Percentiles rank a stretch among this genome's conserved stretches.
phyloP scores from a whole-genome alignment of 2,329 filamentous ascomycete species.

The Aspergillus phoenicis region DNA sequence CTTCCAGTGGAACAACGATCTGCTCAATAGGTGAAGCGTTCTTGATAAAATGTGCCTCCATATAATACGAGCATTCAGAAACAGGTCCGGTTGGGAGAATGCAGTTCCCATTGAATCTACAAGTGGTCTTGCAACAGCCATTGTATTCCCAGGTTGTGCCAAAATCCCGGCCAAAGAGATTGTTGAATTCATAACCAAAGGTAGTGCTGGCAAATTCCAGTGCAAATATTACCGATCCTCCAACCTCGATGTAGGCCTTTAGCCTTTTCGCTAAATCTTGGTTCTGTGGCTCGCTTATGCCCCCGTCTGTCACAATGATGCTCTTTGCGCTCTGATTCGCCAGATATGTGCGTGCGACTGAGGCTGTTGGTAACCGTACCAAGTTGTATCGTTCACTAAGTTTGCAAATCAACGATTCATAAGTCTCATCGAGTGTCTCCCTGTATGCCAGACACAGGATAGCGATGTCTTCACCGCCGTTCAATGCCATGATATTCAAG shows the following conservation, averaged over 20 bases:
- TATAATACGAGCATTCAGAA: not conserved
- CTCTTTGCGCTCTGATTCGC: not conserved
- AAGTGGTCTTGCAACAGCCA: not conserved
- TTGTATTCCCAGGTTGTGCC: not conserved
- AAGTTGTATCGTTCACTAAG: not conserved
- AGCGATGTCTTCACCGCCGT: not conserved
- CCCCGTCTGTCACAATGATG: not conserved
- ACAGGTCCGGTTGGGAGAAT: not conserved
- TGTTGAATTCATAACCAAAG: not conserved
- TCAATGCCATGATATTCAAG: not conserved
- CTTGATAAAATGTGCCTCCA: not conserved
- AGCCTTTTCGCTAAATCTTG: not conserved
- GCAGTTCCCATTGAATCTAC: not conserved
- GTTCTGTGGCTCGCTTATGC: not conserved
- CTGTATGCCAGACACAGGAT: not conserved
- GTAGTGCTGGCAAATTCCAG: not conserved
- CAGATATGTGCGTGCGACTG: not conserved
- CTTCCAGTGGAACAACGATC: not conserved
- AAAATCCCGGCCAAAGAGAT: not conserved
- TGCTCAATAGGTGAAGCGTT: not conserved
- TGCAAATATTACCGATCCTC: not conserved
- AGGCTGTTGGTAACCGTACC: not conserved
- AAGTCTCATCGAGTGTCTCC: not conserved
- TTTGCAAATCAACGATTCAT: not conserved
- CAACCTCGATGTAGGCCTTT: not conserved